Conservation (phyloP, 257 asterid genomes). For the Striga asiatica region DNA sequence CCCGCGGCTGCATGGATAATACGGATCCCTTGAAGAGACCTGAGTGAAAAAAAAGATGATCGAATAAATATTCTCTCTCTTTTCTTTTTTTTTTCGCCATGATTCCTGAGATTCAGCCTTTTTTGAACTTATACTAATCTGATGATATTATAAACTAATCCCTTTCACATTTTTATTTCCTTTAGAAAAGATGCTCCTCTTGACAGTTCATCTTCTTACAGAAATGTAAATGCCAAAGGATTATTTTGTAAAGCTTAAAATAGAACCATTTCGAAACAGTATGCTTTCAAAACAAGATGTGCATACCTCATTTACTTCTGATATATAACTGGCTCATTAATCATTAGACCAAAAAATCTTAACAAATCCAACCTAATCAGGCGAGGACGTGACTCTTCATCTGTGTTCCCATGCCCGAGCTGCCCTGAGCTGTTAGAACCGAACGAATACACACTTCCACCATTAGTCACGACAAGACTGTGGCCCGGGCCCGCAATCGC, state of each 20-base stretch:
- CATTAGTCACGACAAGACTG: slow-evolving; percentile 77
- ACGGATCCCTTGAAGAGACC: slow-evolving; percentile 81
- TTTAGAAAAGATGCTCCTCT: too few relatives aligned
- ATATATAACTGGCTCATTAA: not conserved
- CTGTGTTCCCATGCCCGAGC: slow-evolving; percentile 83
- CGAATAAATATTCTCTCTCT: too few relatives aligned
- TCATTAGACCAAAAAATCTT: not conserved
- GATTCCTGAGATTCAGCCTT: too few relatives aligned
- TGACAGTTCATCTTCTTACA: too few relatives aligned
- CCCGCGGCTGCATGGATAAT: slow-evolving; percentile 93
- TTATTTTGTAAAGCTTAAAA: too few relatives aligned
- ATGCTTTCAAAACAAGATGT: too few relatives aligned
- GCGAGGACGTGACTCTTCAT: slow-evolving; percentile 67
- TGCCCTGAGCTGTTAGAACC: slow-evolving; percentile 93
- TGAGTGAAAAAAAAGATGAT: slow-evolving; percentile 48
- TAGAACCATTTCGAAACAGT: too few relatives aligned
- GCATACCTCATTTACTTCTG: not conserved
- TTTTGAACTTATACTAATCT: too few relatives aligned
- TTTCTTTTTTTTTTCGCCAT: too few relatives aligned
- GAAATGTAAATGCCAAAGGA: too few relatives aligned
- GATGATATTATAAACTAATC: too few relatives aligned
- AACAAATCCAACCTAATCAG: slow-evolving; percentile 46
- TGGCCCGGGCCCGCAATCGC: slow-evolving; percentile 99
- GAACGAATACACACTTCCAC: slow-evolving; percentile 78
- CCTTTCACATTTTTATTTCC: too few relatives aligned